Conservation (phyloP, 2,329 filamentous ascomycete genomes). For the Pyrenophora graminea region DNA sequence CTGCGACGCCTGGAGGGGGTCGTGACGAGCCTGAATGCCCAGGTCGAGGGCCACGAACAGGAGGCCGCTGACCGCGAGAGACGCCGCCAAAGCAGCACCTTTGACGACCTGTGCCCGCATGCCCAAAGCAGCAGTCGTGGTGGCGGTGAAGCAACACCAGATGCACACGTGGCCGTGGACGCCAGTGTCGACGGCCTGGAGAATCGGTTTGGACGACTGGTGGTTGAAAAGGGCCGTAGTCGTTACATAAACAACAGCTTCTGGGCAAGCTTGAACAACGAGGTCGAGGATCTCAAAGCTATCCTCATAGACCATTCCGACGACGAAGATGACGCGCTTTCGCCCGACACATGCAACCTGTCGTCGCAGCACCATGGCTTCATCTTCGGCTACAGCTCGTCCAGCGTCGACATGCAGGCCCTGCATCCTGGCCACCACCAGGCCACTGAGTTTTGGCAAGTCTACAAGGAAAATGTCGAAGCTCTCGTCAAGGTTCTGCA, state of each 20-base stretch:
- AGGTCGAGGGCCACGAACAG: slow-evolving; percentile 44
- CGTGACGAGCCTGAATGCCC: slow-evolving; percentile 62
- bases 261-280: slow-evolving; percentile 75
- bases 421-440: slow-evolving; percentile 68
- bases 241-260: slow-evolving; percentile 78
- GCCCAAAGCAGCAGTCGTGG: neutral
- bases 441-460: slow-evolving; percentile 69
- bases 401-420: slow-evolving; percentile 66
- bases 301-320: slow-evolving; percentile 65
- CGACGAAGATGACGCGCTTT: slow-evolving; percentile 61
- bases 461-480: slow-evolving; percentile 75
- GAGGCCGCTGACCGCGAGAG: slow-evolving; percentile 36
- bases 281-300: slow-evolving; percentile 69
- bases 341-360: slow-evolving; percentile 39
- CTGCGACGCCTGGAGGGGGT: slow-evolving; percentile 75
- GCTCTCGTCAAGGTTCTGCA: slow-evolving; percentile 73
- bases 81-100: slow-evolving; percentile 18
- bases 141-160: neutral
- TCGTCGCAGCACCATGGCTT: slow-evolving; percentile 69
- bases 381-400: slow-evolving; percentile 72
- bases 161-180: slow-evolving; percentile 34
- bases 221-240: slow-evolving; percentile 71
- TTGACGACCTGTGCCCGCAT: slow-evolving; percentile 13
- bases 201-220: slow-evolving; percentile 67
- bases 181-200: slow-evolving; percentile 47